Percentiles rank a stretch among this genome's conserved stretches.
These are phyloP conservation scores for Rhynchospora pubera DNA, from an alignment of 176 grass and related monocot species.

Conservation along the genomic window DNA sequence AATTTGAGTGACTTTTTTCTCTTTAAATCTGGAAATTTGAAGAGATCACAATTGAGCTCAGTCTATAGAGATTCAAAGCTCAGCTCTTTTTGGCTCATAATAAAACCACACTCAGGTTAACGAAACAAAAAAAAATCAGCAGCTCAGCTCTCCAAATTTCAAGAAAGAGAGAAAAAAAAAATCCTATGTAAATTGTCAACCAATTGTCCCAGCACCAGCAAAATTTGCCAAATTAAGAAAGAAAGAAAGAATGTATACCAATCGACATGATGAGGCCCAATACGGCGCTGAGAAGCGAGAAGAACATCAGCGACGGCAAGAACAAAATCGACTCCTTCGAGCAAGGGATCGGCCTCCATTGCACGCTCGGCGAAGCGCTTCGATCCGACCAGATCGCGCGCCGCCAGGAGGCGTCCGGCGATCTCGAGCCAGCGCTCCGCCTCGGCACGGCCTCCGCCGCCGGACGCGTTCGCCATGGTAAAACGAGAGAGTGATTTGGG, in stretches of 20 bases:
- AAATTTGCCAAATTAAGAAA: background rate
- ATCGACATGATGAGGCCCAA: conserved; percentile 66
- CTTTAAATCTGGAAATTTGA: background rate
- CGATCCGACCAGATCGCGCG: conserved; percentile 75
- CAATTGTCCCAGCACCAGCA: background rate
- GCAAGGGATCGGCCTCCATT: conserved; percentile 58
- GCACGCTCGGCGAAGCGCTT: conserved; percentile 91
- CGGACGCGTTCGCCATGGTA: conserved; percentile 48
- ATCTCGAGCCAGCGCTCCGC: conserved; percentile 78
- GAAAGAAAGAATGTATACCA: conserved; percentile 32
- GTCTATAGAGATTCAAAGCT: background rate
- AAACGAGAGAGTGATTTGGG: background rate
- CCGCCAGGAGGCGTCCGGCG: conserved; percentile 57
- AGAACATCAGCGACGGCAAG: conserved; percentile 88
- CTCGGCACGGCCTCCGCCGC: conserved; percentile 36
- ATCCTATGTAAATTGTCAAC: background rate
- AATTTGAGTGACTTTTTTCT: background rate
- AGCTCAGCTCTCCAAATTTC: no score
- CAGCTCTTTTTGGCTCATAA: background rate
- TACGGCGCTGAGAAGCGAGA: conserved; percentile 68
- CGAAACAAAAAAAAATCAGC: no score
- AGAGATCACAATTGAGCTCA: background rate
- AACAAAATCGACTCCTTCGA: conserved; percentile 74
- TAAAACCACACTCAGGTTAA: background rate
- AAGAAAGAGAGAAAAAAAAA: no score